Evolutionary conservation across 2,329 filamentous ascomycete genomes (phyloP).

Genomic region (Phoma sp.): DNA sequence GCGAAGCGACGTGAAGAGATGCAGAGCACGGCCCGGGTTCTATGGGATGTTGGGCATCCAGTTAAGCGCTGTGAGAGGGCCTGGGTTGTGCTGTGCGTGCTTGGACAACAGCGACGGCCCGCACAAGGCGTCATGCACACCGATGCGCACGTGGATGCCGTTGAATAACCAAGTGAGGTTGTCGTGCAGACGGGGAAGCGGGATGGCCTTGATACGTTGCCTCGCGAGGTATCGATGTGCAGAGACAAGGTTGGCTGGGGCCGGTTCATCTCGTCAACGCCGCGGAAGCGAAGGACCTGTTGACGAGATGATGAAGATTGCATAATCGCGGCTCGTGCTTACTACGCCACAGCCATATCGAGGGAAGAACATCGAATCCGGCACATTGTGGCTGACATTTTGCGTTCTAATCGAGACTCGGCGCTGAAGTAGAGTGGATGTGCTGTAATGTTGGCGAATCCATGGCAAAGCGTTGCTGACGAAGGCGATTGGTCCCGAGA

Average conservation of each 20-base stretch:
- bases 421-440: not conserved
- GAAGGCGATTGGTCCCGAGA: constrained; percentile 27
- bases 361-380: not conserved
- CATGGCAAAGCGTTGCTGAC: constrained; percentile 3
- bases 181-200: constrained; percentile 27
- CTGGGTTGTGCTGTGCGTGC: not conserved
- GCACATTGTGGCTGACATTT: constrained; percentile 1
- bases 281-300: constrained; percentile 18
- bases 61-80: not conserved
- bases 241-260: not conserved
- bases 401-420: not conserved
- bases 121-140: constrained; percentile 21
- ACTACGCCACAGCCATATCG: constrained; percentile 8
- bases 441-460: constrained; percentile 5
- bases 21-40: not conserved
- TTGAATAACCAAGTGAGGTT: constrained; percentile 20
- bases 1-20: not conserved
- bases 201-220: not conserved
- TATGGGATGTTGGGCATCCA: not conserved
- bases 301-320: constrained; percentile 15
- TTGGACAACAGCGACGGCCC: constrained; percentile 1
- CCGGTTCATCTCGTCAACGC: constrained; percentile 11
- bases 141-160: constrained; percentile 21
- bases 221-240: not conserved
- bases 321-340: constrained; percentile 14